Conservation (phyloP, 2,329 filamentous ascomycete species). For the Cordyceps javanica region DNA sequence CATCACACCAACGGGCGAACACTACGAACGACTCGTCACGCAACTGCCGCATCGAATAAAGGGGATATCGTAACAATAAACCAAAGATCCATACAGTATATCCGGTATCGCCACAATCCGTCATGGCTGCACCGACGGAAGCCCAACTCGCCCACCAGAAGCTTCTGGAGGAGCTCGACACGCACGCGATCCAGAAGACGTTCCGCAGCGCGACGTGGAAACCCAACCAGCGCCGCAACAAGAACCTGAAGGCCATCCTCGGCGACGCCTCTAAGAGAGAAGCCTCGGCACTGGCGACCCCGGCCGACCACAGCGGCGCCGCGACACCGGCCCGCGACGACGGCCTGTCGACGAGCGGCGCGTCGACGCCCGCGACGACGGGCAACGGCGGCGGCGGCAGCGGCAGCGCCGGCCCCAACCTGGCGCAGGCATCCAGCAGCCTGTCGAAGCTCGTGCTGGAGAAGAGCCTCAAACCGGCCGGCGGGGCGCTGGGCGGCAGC, state of each 20-base stretch:
- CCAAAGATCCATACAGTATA: neutral
- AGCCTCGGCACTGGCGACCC: slow-evolving; percentile 76
- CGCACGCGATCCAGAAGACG: slow-evolving; percentile 75
- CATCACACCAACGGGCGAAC: neutral
- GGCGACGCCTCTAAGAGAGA: slow-evolving; percentile 84
- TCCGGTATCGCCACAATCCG: neutral
- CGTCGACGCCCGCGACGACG: slow-evolving; percentile 52
- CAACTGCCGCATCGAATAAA: neutral
- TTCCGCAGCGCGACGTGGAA: slow-evolving; percentile 91
- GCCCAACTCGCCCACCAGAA: slow-evolving; percentile 74
- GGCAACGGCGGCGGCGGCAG: slow-evolving; percentile 49
- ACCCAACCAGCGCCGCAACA: slow-evolving; percentile 91
- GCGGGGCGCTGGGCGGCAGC: neutral
- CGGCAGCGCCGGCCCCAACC: slow-evolving; percentile 54
- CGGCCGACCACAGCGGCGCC: slow-evolving; percentile 68
- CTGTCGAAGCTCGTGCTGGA: slow-evolving; percentile 84
- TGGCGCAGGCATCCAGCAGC: slow-evolving; percentile 83
- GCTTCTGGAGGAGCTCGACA: slow-evolving; percentile 87
- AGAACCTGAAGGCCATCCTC: slow-evolving; percentile 95
- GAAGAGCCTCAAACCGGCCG: slow-evolving; percentile 55
- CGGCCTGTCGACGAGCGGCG: slow-evolving; percentile 50
- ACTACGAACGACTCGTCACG: neutral
- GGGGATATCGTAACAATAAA: neutral
- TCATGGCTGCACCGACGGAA: slow-evolving; percentile 58
- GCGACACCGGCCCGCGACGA: slow-evolving; percentile 56